A percentile compares a stretch with the other conserved stretches of the same genome.
Conservation (phyloP, 371 early-diverging fungal genomes). For the Chytridium lagenaria region DNA sequence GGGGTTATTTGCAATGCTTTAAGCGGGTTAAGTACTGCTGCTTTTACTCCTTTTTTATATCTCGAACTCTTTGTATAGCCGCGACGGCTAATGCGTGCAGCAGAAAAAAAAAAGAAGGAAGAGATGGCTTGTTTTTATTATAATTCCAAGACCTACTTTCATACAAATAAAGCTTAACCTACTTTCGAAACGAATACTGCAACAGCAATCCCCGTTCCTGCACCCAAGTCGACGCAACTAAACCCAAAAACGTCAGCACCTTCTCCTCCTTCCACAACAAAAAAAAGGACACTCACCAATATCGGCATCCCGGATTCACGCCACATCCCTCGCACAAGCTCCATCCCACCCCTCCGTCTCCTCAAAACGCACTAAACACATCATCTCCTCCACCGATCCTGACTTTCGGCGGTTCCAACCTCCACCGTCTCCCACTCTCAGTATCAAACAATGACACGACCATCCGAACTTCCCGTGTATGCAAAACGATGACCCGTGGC, state of each 20-base stretch:
- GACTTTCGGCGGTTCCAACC: conserved; percentile 16
- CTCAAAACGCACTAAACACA: conserved; percentile 37
- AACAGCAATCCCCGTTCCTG: not conserved
- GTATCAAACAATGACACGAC: conserved; percentile 53
- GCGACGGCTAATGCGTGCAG: too few relatives aligned
- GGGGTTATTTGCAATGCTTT: too few relatives aligned
- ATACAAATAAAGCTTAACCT: too few relatives aligned
- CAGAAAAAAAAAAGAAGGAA: too few relatives aligned
- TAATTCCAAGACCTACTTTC: too few relatives aligned
- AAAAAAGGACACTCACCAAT: conserved; percentile 31
- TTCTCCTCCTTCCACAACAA: too few relatives aligned
- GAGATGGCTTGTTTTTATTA: too few relatives aligned
- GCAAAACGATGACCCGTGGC: conserved; percentile 58
- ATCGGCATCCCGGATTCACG: conserved; percentile 62
- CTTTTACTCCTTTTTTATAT: too few relatives aligned
- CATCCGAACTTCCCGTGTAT: conserved; percentile 57
- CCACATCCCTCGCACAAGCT: conserved; percentile 59
- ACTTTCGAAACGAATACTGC: not conserved
- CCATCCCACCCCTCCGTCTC: conserved; percentile 25
- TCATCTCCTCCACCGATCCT: not conserved
- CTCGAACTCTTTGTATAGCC: too few relatives aligned
- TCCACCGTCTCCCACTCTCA: conserved; percentile 30
- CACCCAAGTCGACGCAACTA: conserved; percentile 12
- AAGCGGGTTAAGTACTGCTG: too few relatives aligned
- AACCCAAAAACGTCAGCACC: not conserved